phyloP scores from a whole-genome alignment of 208 protist genomes.

The Endotrypanum monterogeii region DNA sequence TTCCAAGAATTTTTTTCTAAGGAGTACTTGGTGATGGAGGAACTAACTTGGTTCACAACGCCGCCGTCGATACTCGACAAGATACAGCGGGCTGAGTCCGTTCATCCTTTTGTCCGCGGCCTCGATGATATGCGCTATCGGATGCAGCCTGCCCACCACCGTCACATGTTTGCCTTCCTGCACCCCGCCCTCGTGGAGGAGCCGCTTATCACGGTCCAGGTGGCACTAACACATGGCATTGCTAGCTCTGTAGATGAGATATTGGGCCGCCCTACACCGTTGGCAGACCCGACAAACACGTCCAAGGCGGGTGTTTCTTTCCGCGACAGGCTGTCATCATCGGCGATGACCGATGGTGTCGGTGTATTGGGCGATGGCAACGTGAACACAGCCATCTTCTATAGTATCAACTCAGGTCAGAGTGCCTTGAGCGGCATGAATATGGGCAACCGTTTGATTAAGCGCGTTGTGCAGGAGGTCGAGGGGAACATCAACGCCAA shows the following conservation, averaged over 20 bases:
- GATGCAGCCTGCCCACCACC: slow-evolving; percentile 60
- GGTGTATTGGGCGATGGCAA: slow-evolving; percentile 24
- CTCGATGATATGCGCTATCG: slow-evolving; percentile 73
- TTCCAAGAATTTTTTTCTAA: slow-evolving; percentile 82
- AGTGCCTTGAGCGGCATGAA: slow-evolving; percentile 78
- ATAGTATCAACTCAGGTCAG: slow-evolving; percentile 87
- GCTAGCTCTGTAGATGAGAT: slow-evolving; percentile 60
- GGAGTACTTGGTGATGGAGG: slow-evolving; percentile 85
- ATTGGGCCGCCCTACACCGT: slow-evolving; percentile 52
- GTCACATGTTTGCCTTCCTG: slow-evolving; percentile 83
- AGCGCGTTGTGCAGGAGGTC: slow-evolving; percentile 82
- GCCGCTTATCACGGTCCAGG: slow-evolving; percentile 85
- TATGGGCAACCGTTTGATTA: slow-evolving; percentile 89
- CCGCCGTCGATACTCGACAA: slow-evolving; percentile 74
- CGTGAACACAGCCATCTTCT: slow-evolving; percentile 88
- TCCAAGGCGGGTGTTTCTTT: slow-evolving; percentile 21
- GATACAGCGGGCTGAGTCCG: slow-evolving; percentile 69
- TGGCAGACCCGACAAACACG: slow-evolving; percentile 33
- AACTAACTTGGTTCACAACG: slow-evolving; percentile 81
- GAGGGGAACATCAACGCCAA: slow-evolving; percentile 66
- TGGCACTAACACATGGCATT: slow-evolving; percentile 72
- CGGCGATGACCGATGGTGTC: background rate
- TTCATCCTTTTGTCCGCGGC: slow-evolving; percentile 70
- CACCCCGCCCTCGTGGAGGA: slow-evolving; percentile 82
- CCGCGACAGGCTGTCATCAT: slow-evolving; percentile 4